Evolutionary conservation across 208 protist species (phyloP).

Genomic region (Wallacemonas sp.): DNA sequence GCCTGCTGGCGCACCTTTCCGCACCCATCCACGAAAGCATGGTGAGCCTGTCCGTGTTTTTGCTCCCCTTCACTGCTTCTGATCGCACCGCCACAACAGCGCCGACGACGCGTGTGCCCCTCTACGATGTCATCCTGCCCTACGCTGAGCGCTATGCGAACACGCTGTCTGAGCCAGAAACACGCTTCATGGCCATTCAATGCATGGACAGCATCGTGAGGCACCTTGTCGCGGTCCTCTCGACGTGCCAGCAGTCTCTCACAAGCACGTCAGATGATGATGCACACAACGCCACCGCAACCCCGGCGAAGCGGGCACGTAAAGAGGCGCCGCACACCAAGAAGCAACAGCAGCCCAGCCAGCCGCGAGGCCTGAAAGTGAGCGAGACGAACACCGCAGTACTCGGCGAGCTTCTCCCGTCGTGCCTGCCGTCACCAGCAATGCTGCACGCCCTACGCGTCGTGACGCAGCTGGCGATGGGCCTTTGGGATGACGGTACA

Average conservation of each 20-base stretch:
- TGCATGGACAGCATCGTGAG: constrained; percentile 83
- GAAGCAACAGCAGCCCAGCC: too few species aligned
- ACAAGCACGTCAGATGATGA: not conserved
- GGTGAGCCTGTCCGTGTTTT: not conserved
- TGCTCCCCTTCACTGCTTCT: not conserved
- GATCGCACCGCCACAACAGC: not conserved
- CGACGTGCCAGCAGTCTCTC: not conserved
- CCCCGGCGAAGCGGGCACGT: not conserved
- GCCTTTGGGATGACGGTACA: constrained; percentile 88
- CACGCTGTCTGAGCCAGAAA: constrained; percentile 71
- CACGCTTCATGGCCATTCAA: constrained; percentile 91
- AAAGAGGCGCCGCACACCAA: constrained; percentile 13
- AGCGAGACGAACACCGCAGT: not conserved
- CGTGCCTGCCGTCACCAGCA: constrained; percentile 36
- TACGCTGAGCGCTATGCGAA: constrained; percentile 49
- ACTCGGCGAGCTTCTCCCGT: constrained; percentile 10
- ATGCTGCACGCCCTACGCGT: constrained; percentile 42
- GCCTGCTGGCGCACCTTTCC: constrained; percentile 80
- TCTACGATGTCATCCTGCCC: constrained; percentile 75
- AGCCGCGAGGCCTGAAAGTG: too few species aligned
- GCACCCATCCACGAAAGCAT: constrained; percentile 37
- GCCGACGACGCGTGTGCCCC: constrained; percentile 9
- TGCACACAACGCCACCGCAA: not conserved
- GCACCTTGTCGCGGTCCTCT: constrained; percentile 61
- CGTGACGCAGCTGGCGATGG: constrained; percentile 81